Base-by-base conservation (phyloP, 495 filamentous ascomycete genomes). In the Glonium stellatum region DNA sequence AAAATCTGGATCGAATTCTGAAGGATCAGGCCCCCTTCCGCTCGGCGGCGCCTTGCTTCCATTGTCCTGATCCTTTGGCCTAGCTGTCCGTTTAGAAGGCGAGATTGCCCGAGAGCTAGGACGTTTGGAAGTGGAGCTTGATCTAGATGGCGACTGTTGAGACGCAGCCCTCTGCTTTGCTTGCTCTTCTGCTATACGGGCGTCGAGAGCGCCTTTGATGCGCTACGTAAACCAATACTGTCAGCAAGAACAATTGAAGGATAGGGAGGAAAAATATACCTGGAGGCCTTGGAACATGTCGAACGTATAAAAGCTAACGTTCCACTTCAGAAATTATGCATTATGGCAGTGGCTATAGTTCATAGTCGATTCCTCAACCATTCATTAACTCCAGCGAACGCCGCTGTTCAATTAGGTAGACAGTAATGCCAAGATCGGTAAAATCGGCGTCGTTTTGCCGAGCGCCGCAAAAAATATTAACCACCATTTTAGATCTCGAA, bases 181-280 rank as follows among this genome's bases (percentile, higher is more conserved):
- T 73, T 93, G 89, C 78, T 96, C 90, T 75, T 96, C 88, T 64
- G 89, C 87, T 62, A 96, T 91, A 64, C 85, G 83, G 63, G 83
- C 83, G 69, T 96, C 89, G 67, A 95, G 88, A 54, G 87, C 87
- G 61, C 86, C 87, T 77, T 89, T 90, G 67, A 96, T 72, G 74
- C 89, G 86, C 89, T 96, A 34, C 49, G 37, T 13, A 10, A 34
- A 27, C 37, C 34, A 48, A 25, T 9, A 34, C 49, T 54, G 56
- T 67, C 54, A 67, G 60, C 56, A 23, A 13, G 22, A 23, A 31
- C 34, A 36, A 23, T 55, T 18, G 10, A 10, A 21, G 34, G 34
- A 10, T 55, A 35, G 23, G 52, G 25, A 22, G 4, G 2, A 12
- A 10, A 22, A 27, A 13, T 34, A 13, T 65, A 67, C 64, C 64